A percentile compares a stretch with the other conserved stretches of the same genome.
Conservation (phyloP, 257 asterid genomes). For the Linderniella brevidens region DNA sequence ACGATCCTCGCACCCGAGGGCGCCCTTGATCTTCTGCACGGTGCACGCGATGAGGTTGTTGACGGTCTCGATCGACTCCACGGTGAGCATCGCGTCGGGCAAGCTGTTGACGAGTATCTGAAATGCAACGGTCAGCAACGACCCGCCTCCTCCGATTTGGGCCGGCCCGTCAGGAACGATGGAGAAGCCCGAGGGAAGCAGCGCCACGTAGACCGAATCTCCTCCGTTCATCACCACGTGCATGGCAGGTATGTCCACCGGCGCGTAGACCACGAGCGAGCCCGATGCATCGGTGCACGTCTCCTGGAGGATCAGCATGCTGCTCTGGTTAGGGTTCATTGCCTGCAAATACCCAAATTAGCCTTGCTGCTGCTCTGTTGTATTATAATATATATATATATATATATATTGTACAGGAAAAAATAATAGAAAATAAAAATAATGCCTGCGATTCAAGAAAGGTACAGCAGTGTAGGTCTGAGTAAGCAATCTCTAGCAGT, state of each 20-base stretch:
- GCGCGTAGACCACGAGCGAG: constrained; percentile 45
- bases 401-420: no score
- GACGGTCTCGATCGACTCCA: constrained; percentile 48
- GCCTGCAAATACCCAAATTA: no score
- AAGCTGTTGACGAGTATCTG: constrained; percentile 39
- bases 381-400: no score
- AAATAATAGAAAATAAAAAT: no score
- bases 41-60: constrained; percentile 46
- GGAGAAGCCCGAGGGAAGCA: constrained; percentile 67
- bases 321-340: constrained; percentile 15
- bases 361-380: no score
- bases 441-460: no score
- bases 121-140: constrained; percentile 51
- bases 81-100: constrained; percentile 41
- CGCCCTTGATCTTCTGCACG: constrained; percentile 31
- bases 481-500: no score
- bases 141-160: constrained; percentile 16
- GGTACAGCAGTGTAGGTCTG: no score
- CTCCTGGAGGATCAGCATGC: constrained; percentile 57
- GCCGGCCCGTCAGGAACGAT: constrained; percentile 36
- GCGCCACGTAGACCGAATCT: constrained; percentile 36
- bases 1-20: constrained; percentile 10
- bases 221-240: constrained; percentile 42
- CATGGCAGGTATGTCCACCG: constrained; percentile 39
- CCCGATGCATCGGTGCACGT: constrained; percentile 39